phyloP scores from a whole-genome alignment of 2,329 filamentous ascomycete genomes.

The Colletotrichum theobromicola region DNA sequence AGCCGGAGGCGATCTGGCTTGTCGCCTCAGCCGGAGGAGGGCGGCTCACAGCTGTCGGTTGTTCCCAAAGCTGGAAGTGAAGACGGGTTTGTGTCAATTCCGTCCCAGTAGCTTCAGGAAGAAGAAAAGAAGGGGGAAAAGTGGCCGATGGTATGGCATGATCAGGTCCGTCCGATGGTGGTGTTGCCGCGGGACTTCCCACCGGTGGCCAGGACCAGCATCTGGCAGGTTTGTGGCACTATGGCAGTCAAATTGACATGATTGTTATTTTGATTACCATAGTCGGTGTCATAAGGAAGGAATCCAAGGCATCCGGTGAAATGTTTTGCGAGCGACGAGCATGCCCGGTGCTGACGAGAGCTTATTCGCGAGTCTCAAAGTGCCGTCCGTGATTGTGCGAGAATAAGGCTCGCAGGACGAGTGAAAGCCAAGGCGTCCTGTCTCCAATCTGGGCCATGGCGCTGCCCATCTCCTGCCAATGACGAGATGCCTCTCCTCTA shows the following conservation, averaged over 20 bases:
- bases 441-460: conserved; percentile 15
- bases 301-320: background rate
- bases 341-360: background rate
- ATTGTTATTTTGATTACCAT: background rate
- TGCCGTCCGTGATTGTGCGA: background rate
- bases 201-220: background rate
- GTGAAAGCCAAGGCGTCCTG: background rate
- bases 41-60: background rate
- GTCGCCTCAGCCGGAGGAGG: background rate
- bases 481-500: conserved; percentile 16
- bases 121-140: background rate
- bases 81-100: background rate
- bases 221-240: background rate
- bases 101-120: background rate
- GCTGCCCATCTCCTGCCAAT: conserved; percentile 17
- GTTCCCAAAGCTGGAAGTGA: background rate
- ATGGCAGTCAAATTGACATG: background rate
- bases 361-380: background rate
- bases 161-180: conserved; percentile 11
- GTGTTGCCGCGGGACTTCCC: conserved; percentile 2
- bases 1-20: background rate
- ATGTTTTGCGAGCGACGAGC: background rate
- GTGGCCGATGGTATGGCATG: background rate
- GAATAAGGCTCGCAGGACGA: background rate
- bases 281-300: background rate